Base-by-base conservation (phyloP, 345 rosid genomes). In the Linum tenue region DNA sequence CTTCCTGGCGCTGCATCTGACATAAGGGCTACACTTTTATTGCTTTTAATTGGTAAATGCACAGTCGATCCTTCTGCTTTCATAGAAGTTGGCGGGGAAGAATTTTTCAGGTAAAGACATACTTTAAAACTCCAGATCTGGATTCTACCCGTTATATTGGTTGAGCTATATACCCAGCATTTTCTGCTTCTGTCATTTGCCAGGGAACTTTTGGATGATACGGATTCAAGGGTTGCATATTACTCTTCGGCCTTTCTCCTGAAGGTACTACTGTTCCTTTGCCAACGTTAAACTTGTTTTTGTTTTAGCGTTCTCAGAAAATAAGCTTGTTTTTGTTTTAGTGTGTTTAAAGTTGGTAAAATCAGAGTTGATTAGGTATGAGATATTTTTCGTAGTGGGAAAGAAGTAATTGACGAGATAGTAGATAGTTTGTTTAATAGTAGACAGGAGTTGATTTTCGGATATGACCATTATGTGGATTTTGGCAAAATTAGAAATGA, bases 191-290 rank as follows among this genome's bases (percentile, higher is more conserved):
- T 64, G 55, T 31, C 55, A 40, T 68, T 75, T 74, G 57, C 73
- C 89, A 94, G 99, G 90, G 87, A 73, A 77, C 97, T 88, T 77
- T 75, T 94, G 68, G 96, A 90, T 82, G 99, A 94, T 72, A 88
- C 88, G 37, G 99, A 94, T 78, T 88, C 99, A 42, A 88, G 99
- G 79, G 92, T 94, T 55, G 96, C 99, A 36, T 94, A 90, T 85
- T 88, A 88, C 78, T 83, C 97, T 76, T 88, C 99, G 8, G 91
- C 99, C 55, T 90, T 94, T 80, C 95, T 94, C 72, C 77, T 94
- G 55, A 90, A 94, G 96, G 99, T 78, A 83, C 57, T 56, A 39
- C 39, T 67, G 69, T 61, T 37, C 10, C 66, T 12, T 43, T 10
- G 15, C 60, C 17, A 62, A 64, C 58, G 17, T 36, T 44, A 3